Evolutionary conservation across 2,329 filamentous ascomycete genomes (phyloP), one percentile per base, ranked within the genome.

Genomic region (Penicillium crustosum): DNA sequence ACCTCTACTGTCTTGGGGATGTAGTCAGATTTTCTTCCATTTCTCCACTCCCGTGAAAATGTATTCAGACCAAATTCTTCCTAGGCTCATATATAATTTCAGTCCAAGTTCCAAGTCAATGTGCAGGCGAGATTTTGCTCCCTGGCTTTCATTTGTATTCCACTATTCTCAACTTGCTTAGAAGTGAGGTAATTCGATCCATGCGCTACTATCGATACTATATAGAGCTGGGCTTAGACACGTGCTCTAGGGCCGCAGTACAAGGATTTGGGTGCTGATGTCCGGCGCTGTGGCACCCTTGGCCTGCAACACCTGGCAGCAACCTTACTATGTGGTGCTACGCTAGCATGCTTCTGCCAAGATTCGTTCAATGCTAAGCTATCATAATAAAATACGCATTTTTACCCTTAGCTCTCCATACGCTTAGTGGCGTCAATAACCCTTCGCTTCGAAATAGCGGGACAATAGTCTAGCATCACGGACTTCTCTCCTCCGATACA

Each of bases 1-100:
- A 71, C 60, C 64, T 71, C 66, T 71, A 71, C 64, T 69, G 62
- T 70, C 65, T 69, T 67, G 63, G 60, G 67, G 49, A 68, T 69
- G 65, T 71, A 68, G 58, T 62, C 43, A 13, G 36, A 53, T 53
- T 27, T 53, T 61, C 47, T 66, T 66, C 59, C 66, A 63, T 64
- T 66, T 65, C 62, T 70, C 69, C 68, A 67, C 68, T 68, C 67
- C 62, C 63, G 59, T 66, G 59, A 58, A 61, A 63, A 65, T 65
- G 61, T 64, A 67, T 66, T 64, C 54, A 61, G 55, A 57, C 53
- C 44, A 63, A 63, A 48, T 48, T 42, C 44, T 17, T 25, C 33
- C 35, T 17, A 53, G 25, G n/a, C 39, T 31, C 35, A 48, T 53
- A 62, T 47, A 59, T 53, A 56, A 57, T 56, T 49, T 15, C 25